phyloP scores from a whole-genome alignment of 148 eudicot genomes.

The Rhododendron molle region DNA sequence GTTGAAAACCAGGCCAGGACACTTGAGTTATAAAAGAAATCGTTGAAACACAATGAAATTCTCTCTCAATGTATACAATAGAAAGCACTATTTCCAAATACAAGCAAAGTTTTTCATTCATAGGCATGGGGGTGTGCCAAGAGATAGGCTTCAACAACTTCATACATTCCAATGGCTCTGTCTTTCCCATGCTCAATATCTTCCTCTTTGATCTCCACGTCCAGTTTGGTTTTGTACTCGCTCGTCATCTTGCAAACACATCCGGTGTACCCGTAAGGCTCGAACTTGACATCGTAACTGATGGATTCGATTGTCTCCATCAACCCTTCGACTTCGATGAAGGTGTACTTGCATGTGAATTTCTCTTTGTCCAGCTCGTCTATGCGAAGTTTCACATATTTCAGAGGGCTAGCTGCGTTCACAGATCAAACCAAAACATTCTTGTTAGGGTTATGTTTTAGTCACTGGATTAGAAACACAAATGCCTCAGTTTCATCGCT shows the following conservation, averaged over 20 bases:
- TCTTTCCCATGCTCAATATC: slow-evolving; percentile 17
- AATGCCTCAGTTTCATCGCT: not conserved
- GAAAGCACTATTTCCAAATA: not conserved
- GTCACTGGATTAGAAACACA: not conserved
- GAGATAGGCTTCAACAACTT: slow-evolving; percentile 25
- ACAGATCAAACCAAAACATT: not conserved
- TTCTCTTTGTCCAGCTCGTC: slow-evolving; percentile 12
- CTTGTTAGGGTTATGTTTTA: not conserved
- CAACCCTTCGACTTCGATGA: slow-evolving; percentile 2
- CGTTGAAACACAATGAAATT: not conserved
- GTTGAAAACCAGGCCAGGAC: not conserved
- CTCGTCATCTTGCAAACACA: slow-evolving; percentile 13
- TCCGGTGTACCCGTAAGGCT: slow-evolving; percentile 8
- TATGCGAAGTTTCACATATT: slow-evolving; percentile 7
- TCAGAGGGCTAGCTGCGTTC: slow-evolving; percentile 19
- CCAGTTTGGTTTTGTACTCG: slow-evolving; percentile 8
- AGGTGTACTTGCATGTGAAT: slow-evolving; percentile 13
- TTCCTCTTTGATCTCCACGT: slow-evolving; percentile 14
- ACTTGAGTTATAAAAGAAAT: too few species aligned
- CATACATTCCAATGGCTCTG: slow-evolving; percentile 27
- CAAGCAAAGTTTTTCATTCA: not conserved
- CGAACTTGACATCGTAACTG: slow-evolving; percentile 11
- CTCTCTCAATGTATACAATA: not conserved
- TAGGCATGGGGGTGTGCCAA: slow-evolving; percentile 27
- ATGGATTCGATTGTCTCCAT: slow-evolving; percentile 11